Evolutionary conservation across 257 asterid species (phyloP), one percentile per base, ranked within the genome.

Genomic region (Forsythia suspensa): DNA sequence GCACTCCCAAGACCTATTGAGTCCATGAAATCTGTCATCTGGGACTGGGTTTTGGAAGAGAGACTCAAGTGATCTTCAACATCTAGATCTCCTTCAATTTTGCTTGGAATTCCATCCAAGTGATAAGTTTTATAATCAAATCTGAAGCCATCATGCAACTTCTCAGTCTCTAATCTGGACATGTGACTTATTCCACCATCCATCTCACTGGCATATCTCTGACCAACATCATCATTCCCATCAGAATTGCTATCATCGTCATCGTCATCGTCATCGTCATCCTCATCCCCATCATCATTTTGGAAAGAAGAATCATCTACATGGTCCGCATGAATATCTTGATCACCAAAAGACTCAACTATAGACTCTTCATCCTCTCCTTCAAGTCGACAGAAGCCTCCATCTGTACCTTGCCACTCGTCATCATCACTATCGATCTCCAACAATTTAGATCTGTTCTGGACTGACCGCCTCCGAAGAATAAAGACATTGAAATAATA

Each of bases 341-440:
- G 85, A 51, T 87, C 84, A 44, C 80, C 87, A n/a, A 85, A 73
- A 4, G 96, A 89, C 80, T 92, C 90, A 42, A 90, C 81, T 6
- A 88, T 86, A 68, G 88, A 85, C 61, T 85, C 91, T 63, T 83
- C 90, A n/a, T 86, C 92, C 55, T 87, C 88, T 66, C 76, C 87
- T 21, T 73, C 81, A 66, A 80, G 75, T n/a, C 74, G 34, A 81
- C 81, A 81, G 72, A 74, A 77, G 59, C 77, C 86, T 74, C 82
- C 86, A 21, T 70, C 61, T 2, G 77, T 71, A 55, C 82, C 90
- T 73, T 81, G 88, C 89, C 84, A 86, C 84, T 91, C 97, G 70
- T 95, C 97, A 59, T 93, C 89, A 6, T 95, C 99, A 68, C 99
- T 93, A 69, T 93, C 98, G n/a, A 94, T 89, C 59, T 89, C 91